Evolutionary conservation across 2,329 filamentous ascomycete genomes (phyloP), one percentile per base, ranked within the genome.

Genomic region (Didymella sp.): DNA sequence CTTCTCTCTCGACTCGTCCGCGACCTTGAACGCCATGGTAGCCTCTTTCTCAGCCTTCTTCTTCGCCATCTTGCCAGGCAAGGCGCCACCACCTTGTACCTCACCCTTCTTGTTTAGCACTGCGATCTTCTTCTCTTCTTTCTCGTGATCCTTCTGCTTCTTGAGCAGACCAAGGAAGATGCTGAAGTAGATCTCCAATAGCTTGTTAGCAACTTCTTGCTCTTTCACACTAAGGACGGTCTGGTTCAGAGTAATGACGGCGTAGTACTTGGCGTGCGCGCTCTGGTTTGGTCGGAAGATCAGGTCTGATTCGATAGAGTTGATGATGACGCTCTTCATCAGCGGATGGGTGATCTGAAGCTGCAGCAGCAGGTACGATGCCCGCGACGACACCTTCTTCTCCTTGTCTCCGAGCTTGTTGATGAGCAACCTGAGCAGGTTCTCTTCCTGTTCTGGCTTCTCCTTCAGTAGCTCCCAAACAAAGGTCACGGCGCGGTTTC

Each of bases 391-490:
- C 68, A 99, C 96, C 77, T 98, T 99, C 74, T 92, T 92, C 64
- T 96, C 92, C 41, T 90, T 91, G 73, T 99, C 95, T 68, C 96
- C 94, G 24, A 99, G 85, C 77, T 99, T 99, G 81, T 98, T 98
- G 66, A 99, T 92, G 56, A 99, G 80, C 53, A 99, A 81, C 51
- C 94, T 88, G 59, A 99, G 81, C 61, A 99, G 80, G 74, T 99
- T 99, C 52, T 94, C 89, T 76, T 99, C 95, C 73, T 99, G 95
- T 76, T 99, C 95, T 0, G 95, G 94, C 78, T 96, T 99, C 75
- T 96, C 93, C 75, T 92, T 95, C 59, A 99, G 80, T 35, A 99
- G 81, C 61, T 94, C 92, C 73, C 89, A 98, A 33, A 98, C 89
- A 69, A 96, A 96, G 64, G 92, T 95, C 41, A 99, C 84, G 3